phyloP scores from a whole-genome alignment of 345 rosid species.

The Clarkia xantiana region DNA sequence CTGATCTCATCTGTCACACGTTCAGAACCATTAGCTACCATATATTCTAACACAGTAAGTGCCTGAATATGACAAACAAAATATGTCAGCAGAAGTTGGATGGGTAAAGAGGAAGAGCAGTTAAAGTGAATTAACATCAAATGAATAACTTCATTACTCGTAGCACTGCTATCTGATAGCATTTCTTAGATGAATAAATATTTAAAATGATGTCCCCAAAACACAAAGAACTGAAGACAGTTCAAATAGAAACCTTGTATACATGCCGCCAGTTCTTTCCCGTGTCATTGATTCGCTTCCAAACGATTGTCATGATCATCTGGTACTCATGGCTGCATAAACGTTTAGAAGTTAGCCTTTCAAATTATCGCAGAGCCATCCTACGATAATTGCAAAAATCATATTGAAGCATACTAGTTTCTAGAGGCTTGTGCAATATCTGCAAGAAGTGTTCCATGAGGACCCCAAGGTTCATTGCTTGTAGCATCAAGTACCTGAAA shows the following conservation, averaged over 20 bases:
- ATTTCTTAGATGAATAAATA: too few relatives aligned
- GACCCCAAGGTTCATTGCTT: slow-evolving; percentile 97
- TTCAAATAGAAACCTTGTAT: slow-evolving; percentile 39
- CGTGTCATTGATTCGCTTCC: slow-evolving; percentile 83
- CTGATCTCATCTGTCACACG: slow-evolving; percentile 76
- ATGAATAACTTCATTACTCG: background rate
- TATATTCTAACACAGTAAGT: slow-evolving; percentile 74
- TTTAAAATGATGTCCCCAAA: too few relatives aligned
- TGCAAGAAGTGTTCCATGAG: slow-evolving; percentile 84
- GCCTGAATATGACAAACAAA: slow-evolving; percentile 30
- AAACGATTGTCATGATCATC: slow-evolving; percentile 64
- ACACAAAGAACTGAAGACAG: too few relatives aligned
- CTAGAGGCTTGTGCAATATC: slow-evolving; percentile 76
- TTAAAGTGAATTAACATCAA: background rate
- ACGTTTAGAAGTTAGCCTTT: background rate
- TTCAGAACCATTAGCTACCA: slow-evolving; percentile 89
- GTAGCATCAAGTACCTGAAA: slow-evolving; percentile 92
- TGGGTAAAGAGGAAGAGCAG: too few relatives aligned
- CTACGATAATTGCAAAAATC: too few relatives aligned
- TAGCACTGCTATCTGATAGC: too few relatives aligned
- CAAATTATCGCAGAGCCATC: too few relatives aligned
- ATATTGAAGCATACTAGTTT: slow-evolving; percentile 49
- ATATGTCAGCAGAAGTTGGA: background rate
- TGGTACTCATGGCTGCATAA: slow-evolving; percentile 81
- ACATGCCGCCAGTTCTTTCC: slow-evolving; percentile 99